These are phyloP conservation scores for Cladosporium sp. DNA, from an alignment of 2,329 filamentous ascomycete genomes.

Conservation along the genomic window DNA sequence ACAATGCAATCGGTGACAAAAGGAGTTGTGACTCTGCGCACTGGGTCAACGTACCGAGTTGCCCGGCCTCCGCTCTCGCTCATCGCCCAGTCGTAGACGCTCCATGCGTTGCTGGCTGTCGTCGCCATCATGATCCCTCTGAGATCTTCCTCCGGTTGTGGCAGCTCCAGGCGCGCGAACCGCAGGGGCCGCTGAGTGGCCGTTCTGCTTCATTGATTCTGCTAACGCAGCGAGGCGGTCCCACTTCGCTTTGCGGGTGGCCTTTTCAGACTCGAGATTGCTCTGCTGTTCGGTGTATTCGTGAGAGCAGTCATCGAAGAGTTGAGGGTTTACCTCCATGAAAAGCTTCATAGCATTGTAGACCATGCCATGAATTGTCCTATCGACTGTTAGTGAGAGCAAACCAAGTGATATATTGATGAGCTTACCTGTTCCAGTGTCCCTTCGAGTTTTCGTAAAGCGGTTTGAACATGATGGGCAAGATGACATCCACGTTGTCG, in stretches of 20 bases:
- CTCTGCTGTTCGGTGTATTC: constrained; percentile 97
- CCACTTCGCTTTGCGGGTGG: constrained; percentile 83
- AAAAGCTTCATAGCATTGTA: constrained; percentile 99
- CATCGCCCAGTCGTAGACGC: constrained; percentile 86
- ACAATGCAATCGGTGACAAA: constrained; percentile 17
- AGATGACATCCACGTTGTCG: constrained; percentile 97
- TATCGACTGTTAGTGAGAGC: constrained; percentile 43
- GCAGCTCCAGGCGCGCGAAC: constrained; percentile 28
- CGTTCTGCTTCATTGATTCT: constrained; percentile 45
- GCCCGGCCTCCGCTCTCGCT: constrained; percentile 45
- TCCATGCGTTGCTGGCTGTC: constrained; percentile 81
- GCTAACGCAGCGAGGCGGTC: constrained; percentile 80
- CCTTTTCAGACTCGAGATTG: constrained; percentile 80
- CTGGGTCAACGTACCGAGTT: constrained; percentile 40
- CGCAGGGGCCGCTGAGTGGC: constrained; percentile 26
- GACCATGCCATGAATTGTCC: constrained; percentile 99
- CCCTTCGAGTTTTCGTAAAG: constrained; percentile 99
- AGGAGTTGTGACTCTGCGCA: constrained; percentile 23
- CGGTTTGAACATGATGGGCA: constrained; percentile 98
- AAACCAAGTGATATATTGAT: not conserved
- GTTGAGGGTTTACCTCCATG: constrained; percentile 98
- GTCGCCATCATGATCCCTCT: constrained; percentile 64
- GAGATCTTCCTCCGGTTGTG: constrained; percentile 39
- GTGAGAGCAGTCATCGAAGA: constrained; percentile 98
- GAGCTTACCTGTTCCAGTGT: constrained; percentile 86